Base-by-base conservation (phyloP, 106 monocot genomes). In the Allium fistulosum region DNA sequence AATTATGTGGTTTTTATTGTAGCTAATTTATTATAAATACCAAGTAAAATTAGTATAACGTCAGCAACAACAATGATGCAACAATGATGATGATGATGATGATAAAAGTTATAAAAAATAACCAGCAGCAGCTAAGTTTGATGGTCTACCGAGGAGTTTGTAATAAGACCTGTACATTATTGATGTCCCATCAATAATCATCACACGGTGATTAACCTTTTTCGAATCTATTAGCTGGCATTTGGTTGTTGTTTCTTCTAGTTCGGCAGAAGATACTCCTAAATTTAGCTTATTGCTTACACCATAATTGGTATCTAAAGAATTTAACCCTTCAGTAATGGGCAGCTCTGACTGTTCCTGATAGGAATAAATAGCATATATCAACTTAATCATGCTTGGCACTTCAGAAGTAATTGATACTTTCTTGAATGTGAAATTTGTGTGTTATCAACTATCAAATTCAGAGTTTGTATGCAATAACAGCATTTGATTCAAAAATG, bases 81-180 rank as follows among this genome's bases (percentile, higher is more conserved):
- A 37, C 37, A 37, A 5, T 2, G 1, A 37, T 37, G 37, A 37
- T 37, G 37, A 28, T 28, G 28, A 37, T 37, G 37, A 37, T 37
- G 2, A 37, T 37, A 37, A 37, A 37, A 37, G 37, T 37, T 37
- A 37, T 5, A 55, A 6, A 55, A 55, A 55, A 6, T 55, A 55
- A 55, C 6, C 18, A 51, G 51, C 37, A 48, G 37, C 17, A 48
- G 48, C 17, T 51, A 53, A 61, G 74, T 63, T 66, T 26, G 15
- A 27, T 69, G 46, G 28, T 12, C 50, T 83, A 83, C 90, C 90
- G 46, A 90, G 67, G 76, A 90, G 77, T 70, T 90, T 90, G 80
- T 83, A 90, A 63, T 86, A 86, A 70, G 90, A 85, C 68, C 90
- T 85, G 72, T 90, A 83, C 80, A 90, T 83, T 53, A 90, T 53